Evolutionary conservation across 352 stramenopile genomes (phyloP).

Genomic region (Globisporangium solare): DNA sequence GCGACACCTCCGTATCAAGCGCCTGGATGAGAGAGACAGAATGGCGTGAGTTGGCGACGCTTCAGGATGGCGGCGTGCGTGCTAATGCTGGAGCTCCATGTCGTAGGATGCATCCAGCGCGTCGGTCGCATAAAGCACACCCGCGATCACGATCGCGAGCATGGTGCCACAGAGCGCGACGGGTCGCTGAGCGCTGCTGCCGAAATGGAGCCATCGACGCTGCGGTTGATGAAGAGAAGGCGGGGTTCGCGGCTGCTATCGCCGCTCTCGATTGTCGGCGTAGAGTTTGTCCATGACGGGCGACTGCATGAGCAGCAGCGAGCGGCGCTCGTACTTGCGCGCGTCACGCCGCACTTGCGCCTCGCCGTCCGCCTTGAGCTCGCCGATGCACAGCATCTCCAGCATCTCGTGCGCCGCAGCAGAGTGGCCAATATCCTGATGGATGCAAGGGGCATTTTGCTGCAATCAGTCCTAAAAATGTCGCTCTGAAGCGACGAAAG

Average conservation of each 20-base stretch:
- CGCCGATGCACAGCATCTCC: slow-evolving; percentile 85
- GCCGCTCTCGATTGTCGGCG: neutral
- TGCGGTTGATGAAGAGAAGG: neutral
- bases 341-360: slow-evolving; percentile 11
- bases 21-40: too few relatives aligned
- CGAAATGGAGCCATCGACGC: too few relatives aligned
- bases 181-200: too few relatives aligned
- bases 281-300: slow-evolving; percentile 7
- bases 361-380: slow-evolving; percentile 35
- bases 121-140: too few relatives aligned
- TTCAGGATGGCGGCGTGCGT: too few relatives aligned
- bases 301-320: slow-evolving; percentile 21
- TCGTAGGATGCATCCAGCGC: too few relatives aligned
- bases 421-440: slow-evolving; percentile 90
- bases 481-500: neutral
- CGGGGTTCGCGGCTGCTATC: neutral
- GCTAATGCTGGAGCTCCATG: too few relatives aligned
- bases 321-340: slow-evolving; percentile 20
- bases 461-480: neutral
- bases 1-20: too few relatives aligned
- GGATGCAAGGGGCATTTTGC: neutral
- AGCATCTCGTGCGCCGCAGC: slow-evolving; percentile 85
- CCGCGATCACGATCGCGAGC: too few relatives aligned
- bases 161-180: too few relatives aligned
- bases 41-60: too few relatives aligned